Base-by-base conservation (phyloP, 202 grass and related monocot genomes). In the Carex arenaria region DNA sequence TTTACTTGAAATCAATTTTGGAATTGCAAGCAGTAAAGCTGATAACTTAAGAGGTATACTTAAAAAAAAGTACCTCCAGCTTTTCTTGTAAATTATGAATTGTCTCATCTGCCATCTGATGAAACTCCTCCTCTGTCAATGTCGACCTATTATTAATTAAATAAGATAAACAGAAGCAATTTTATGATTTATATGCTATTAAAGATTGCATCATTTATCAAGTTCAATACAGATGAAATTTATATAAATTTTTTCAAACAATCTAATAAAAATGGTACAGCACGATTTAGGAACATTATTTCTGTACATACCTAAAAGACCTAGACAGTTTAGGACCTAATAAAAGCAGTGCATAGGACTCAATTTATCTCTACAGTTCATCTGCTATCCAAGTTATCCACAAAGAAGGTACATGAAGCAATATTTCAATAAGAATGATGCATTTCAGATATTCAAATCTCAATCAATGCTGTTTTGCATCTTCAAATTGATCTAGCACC, bases 1-100 rank as follows among this genome's bases (percentile, higher is more conserved):
- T 47, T 49, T 22, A 68, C 23, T 52, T 23, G 19, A 56, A 31
- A 82, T 55, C 3, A 18, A 59, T 57, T 78, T 11, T 59, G 51
- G 30, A 77, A 31, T 26, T 36, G 20, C 2, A 82, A 55, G 40
- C 26, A 51, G 22, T 47, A 0, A 61, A 61, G n/a, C 65, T 22
- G 17, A 19, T 54, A 81, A 18, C 76, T 78, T 20, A 59, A 28
- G 67, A 80, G 4, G 61, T 14, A 28, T 28, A 43, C 61, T 62
- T 42, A 0, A 52, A 23, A 19, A n/a, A 72, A 76, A 82, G 63
- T 84, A 93, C 95, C 90, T 95, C 95, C 62, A 98, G 86, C 81
- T 90, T 95, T 72, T 92, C 89, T 69, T 87, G 86, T 71, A 95
- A 89, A 64, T 86, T 75, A 17, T 93, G 93, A 90, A 98, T 90